A percentile compares a stretch with the other conserved stretches of the same genome.
Conservation (phyloP, 2,329 filamentous ascomycete species). For the Trichophyton schoenleinii region DNA sequence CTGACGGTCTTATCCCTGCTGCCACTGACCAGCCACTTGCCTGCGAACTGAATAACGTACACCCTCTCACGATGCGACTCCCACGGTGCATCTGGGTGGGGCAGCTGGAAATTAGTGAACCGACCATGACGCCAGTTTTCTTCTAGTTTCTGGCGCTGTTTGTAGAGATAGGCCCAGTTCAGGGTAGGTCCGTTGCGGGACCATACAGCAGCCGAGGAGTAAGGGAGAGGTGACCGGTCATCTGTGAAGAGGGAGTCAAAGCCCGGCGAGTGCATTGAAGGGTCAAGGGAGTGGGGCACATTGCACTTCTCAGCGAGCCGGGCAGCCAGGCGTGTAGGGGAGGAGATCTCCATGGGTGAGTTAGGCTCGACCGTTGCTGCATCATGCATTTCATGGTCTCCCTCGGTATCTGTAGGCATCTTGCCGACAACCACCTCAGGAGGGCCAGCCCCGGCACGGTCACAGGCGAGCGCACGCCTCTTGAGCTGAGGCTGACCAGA, state of each 20-base stretch:
- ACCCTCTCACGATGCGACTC: conserved; percentile 89
- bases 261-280: not conserved
- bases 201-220: not conserved
- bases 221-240: not conserved
- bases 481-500: conserved; percentile 40
- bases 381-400: conserved; percentile 35
- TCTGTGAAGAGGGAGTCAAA: conserved; percentile 1
- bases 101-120: conserved; percentile 77
- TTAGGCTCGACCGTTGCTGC: conserved; percentile 14
- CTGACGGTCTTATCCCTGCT: conserved; percentile 79
- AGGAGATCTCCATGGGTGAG: not conserved
- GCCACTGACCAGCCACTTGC: conserved; percentile 79
- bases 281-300: not conserved
- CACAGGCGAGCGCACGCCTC: conserved; percentile 38
- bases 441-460: conserved; percentile 24
- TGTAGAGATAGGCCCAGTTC: conserved; percentile 90
- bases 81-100: conserved; percentile 63
- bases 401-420: conserved; percentile 22
- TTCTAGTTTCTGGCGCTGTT: conserved; percentile 71
- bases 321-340: not conserved
- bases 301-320: not conserved
- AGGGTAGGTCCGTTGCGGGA: conserved; percentile 37
- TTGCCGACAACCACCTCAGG: conserved; percentile 17
- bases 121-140: conserved; percentile 80
- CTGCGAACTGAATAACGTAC: conserved; percentile 82